phyloP scores from a whole-genome alignment of 495 filamentous ascomycete genomes.

The Xylaria sp. region DNA sequence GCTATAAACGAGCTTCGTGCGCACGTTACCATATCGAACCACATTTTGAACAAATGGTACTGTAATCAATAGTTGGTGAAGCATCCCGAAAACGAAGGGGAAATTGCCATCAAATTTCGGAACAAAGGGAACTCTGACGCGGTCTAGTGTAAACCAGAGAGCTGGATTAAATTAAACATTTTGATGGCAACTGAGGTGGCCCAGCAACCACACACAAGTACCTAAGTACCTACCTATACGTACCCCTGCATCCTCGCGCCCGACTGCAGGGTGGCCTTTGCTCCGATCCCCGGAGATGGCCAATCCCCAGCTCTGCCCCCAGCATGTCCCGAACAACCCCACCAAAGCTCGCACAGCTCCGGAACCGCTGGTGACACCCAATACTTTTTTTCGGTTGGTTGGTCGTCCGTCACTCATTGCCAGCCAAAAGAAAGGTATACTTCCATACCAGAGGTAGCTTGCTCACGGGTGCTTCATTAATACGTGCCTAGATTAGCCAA shows the following conservation, averaged over 20 bases:
- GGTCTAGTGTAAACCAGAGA: background rate
- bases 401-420: background rate
- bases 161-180: slow-evolving; percentile 3
- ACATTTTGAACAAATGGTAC: background rate
- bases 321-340: slow-evolving; percentile 5
- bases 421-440: background rate
- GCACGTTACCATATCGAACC: background rate
- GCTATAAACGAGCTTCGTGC: too few relatives aligned
- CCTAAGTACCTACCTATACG: background rate
- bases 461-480: background rate
- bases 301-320: background rate
- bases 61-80: background rate
- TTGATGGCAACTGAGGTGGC: background rate
- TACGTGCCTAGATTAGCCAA: slow-evolving; percentile 10
- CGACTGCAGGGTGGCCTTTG: background rate
- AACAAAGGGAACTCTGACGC: background rate
- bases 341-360: slow-evolving; percentile 20
- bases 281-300: slow-evolving; percentile 21
- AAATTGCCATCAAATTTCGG: slow-evolving; percentile 11
- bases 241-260: background rate
- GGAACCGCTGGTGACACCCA: slow-evolving; percentile 24
- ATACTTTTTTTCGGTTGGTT: slow-evolving; percentile 13
- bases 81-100: background rate
- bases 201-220: slow-evolving; percentile 19
- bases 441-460: too few relatives aligned